Percentiles rank a stretch among this genome's conserved stretches.
These are phyloP conservation scores for Syzygium grande DNA, from an alignment of 345 rosid species.

Conservation along the genomic window DNA sequence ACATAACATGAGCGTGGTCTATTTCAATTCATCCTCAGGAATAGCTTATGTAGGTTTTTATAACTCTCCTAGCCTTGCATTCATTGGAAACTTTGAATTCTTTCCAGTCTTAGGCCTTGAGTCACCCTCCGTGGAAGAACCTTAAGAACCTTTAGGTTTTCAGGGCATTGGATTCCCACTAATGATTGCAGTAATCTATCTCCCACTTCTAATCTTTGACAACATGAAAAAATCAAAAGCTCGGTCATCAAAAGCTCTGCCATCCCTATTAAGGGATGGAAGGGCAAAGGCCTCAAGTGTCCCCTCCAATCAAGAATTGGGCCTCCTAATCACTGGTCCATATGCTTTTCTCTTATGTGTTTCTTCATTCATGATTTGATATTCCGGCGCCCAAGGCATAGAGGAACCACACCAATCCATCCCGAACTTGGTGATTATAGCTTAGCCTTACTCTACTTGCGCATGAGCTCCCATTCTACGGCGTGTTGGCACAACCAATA, in stretches of 20 bases:
- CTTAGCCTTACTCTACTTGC: not conserved
- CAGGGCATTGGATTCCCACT: not conserved
- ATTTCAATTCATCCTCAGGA: not conserved
- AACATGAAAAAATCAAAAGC: not conserved
- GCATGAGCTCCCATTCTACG: not conserved
- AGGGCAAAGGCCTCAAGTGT: not conserved
- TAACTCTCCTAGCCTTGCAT: not conserved
- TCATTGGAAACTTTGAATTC: not conserved
- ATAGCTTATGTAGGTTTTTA: not conserved
- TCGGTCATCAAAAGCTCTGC: not conserved
- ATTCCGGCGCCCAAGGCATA: not conserved
- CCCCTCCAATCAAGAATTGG: not conserved
- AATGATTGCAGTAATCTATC: not conserved
- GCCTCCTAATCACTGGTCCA: not conserved
- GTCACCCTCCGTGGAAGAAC: not conserved
- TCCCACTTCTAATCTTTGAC: not conserved
- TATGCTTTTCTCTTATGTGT: not conserved
- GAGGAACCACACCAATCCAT: not conserved
- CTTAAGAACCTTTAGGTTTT: not conserved
- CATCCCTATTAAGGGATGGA: not conserved
- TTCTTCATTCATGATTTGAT: not conserved
- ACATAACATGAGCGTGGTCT: not conserved
- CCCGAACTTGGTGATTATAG: not conserved
- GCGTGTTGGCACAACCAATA: not conserved
- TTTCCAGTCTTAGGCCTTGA: not conserved